Conservation (phyloP, 768 basidiomycete species). For the Tubosaeta sp. region DNA sequence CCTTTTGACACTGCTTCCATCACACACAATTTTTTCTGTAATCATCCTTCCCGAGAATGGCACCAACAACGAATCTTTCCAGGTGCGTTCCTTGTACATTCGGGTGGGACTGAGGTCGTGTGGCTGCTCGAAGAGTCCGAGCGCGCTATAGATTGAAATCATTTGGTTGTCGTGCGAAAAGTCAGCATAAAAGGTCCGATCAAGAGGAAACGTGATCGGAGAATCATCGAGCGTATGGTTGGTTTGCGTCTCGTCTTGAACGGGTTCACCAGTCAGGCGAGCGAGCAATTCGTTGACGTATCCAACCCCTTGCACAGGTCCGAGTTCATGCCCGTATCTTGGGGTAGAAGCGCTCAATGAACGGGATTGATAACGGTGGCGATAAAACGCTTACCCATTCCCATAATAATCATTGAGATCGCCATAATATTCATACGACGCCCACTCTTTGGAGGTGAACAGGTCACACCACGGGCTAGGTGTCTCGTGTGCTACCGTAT, state of each 20-base stretch:
- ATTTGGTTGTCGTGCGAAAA: slow-evolving; percentile 86
- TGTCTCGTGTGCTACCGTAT: slow-evolving; percentile 48
- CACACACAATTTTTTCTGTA: slow-evolving; percentile 60
- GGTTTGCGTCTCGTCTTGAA: slow-evolving; percentile 68
- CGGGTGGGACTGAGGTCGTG: slow-evolving; percentile 7
- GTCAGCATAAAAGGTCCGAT: slow-evolving; percentile 65
- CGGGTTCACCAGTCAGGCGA: slow-evolving; percentile 58
- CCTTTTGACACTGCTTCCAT: slow-evolving; percentile 1
- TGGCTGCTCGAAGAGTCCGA: slow-evolving; percentile 49
- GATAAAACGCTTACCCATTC: no score
- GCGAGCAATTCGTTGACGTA: slow-evolving; percentile 85
- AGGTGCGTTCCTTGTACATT: slow-evolving; percentile 22
- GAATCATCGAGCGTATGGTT: slow-evolving; percentile 67
- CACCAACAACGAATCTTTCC: slow-evolving; percentile 42
- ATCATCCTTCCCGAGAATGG: slow-evolving; percentile 73
- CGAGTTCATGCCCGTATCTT: slow-evolving; percentile 65
- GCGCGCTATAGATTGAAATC: slow-evolving; percentile 62
- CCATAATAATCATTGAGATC: slow-evolving; percentile 73
- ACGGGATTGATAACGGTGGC: no score
- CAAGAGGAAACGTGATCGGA: slow-evolving; percentile 66
- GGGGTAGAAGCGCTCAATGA: no score
- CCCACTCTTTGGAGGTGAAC: slow-evolving; percentile 58
- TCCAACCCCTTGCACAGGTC: slow-evolving; percentile 76
- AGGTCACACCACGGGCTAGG: slow-evolving; percentile 64
- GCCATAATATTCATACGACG: slow-evolving; percentile 56